phyloP scores from a whole-genome alignment of 2,329 filamentous ascomycete genomes.

The Ascocoryne sarcoides region DNA sequence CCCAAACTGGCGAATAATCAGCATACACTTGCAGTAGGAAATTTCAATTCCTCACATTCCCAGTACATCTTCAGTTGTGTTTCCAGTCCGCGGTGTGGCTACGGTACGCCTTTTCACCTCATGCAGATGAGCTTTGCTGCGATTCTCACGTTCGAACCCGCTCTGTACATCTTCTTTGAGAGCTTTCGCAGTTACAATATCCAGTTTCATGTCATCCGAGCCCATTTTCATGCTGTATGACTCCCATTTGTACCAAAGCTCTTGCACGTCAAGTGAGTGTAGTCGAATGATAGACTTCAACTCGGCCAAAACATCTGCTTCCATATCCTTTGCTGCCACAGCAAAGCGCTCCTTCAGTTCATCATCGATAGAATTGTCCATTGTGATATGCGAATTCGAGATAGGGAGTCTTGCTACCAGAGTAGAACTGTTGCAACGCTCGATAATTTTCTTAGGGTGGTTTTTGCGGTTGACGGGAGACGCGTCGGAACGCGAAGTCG shows the following conservation, averaged over 20 bases:
- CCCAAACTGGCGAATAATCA: conserved; percentile 43
- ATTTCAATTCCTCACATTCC: conserved; percentile 54
- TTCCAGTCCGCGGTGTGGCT: conserved; percentile 53
- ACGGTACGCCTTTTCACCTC: conserved; percentile 54
- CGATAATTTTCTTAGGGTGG: too few relatives aligned
- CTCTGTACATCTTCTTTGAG: conserved; percentile 88
- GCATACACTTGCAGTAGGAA: not conserved
- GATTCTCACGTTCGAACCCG: conserved; percentile 65
- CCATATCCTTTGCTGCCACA: conserved; percentile 35
- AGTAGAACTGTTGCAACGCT: too few relatives aligned
- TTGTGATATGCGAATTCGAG: not conserved
- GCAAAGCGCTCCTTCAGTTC: conserved; percentile 20
- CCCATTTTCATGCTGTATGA: conserved; percentile 96
- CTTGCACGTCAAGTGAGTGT: conserved; percentile 71
- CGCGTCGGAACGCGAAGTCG: too few relatives aligned
- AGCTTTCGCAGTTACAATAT: conserved; percentile 61
- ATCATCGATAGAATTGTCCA: conserved; percentile 1
- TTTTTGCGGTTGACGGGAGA: too few relatives aligned
- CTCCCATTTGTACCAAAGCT: conserved; percentile 98
- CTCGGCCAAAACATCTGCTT: conserved; percentile 71
- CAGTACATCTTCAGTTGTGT: conserved; percentile 60
- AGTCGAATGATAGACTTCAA: conserved; percentile 79
- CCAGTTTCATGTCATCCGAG: conserved; percentile 62
- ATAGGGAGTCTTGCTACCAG: too few relatives aligned
- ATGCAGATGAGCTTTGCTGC: conserved; percentile 56